Base-by-base conservation (phyloP, 345 rosid species). In the Heritiera littoralis region DNA sequence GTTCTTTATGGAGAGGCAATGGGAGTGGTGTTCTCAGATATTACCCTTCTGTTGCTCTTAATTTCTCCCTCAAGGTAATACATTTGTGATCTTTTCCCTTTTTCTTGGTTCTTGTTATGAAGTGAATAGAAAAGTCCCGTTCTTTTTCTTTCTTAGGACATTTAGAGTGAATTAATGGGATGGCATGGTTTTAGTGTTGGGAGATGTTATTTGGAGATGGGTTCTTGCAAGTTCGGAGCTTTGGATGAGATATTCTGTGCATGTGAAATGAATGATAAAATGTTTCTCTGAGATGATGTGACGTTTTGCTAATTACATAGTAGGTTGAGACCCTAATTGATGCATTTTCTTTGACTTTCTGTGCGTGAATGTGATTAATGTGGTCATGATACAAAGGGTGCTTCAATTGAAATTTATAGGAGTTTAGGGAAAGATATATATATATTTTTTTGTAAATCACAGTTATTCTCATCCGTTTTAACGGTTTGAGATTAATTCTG, bases 1-100 rank as follows among this genome's bases (percentile, higher is more conserved):
- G 91, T 6, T 96, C 98, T 49, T 86, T 96, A 3, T 96, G 99
- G 99, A 89, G 99, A 85, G 99, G 99, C 84, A 96, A 96, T 79
- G 99, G 97, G 41, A 96, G 92, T 73, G 89, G 97, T 70, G 97
- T 96, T 28, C 89, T 96, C 67, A 91, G 98, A 20, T 89, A 96
- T 86, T 94, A 96, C 76, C 99, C 99, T 70, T 96, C 99, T 1
- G 99, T 94, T 9, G 98, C 99, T 54, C 95, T 94, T 76, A 96
- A 96, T 86, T 96, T 96, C 87, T 96, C 99, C 13, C 97, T 96
- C 11, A 94, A 96, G 90, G 94, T 89, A 61, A 20, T 46, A 41
- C 45, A 11, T 18, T 75, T 71, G 20, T 2, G 13, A 20, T 43
- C 7, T 70, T 55, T 14, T 11, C 28, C 23, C 17, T 23, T 49